Evolutionary conservation across 1,284 basidiomycete species (phyloP), one percentile per base, ranked within the genome.

Genomic region (Marasmius fiardii): DNA sequence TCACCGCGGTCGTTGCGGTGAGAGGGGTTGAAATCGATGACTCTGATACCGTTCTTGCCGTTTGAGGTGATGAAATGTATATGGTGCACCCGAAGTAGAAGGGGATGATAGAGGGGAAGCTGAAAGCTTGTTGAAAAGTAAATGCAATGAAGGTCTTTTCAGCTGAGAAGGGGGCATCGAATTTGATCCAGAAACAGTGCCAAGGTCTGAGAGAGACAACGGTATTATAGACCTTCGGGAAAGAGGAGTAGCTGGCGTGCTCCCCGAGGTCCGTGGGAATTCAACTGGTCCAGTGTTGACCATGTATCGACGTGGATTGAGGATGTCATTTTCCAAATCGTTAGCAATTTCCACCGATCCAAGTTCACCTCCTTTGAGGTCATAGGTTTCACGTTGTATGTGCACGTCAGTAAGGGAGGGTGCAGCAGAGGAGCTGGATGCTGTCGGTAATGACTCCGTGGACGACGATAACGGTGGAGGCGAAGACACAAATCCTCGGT

Each of bases 121-220:
- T 12, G 79, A 76, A 43, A 73, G 73, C 65, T 79, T 83, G 23
- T 78, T 73, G 64, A 83, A 81, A 23, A 84, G 65, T 16, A 81
- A 64, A 54, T 78, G 78, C 55, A 83, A 63, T 3, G 82, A 83
- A 1, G 81, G 80, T 58, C 79, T 82, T 67, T 81, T 83, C 55
- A 75, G 45, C 60, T 80, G 66, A 55, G 67, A 66, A 43, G 62
- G 49, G 35, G 64, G 63, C 23, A 64, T 56, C 31, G 67, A 66
- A 43, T 57, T 37, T 20, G 54, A 12, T 55, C 60, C 48, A 54
- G 61, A 33, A 47, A 50, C 54, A 31, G 62, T 53, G 11, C 68
- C 66, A 53, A 79, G 66, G 34, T 63, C 70, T 11, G 75, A 71
- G 10, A 78, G 61, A 8, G 78, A 77, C 44, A 81, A 64, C 21